Base-by-base conservation (phyloP, 345 rosid genomes). In the Linum lewisii region DNA sequence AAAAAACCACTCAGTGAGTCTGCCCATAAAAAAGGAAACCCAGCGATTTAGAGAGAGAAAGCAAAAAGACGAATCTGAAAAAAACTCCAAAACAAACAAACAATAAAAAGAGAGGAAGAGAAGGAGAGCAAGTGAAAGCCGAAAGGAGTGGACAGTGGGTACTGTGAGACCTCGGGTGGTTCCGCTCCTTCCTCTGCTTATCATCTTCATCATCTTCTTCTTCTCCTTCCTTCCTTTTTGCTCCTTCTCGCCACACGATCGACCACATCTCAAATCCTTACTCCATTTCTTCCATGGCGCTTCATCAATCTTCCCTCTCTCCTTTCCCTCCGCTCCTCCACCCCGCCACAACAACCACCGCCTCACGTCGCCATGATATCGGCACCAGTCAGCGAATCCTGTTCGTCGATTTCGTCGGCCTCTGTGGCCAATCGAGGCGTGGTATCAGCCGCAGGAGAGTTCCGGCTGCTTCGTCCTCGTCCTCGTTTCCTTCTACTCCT, bases 321-420 rank as follows among this genome's bases (percentile, higher is more conserved):
- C 69, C 85, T 65, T 59, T 78, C 60, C 82, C 91, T 59, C 79
- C 74, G 52, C 73, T 79, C 32, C 65, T 76, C 81, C 32, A 57
- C 80, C 2, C 20, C 8, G 19, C 51, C 24, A 34, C 24, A 49
- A 24, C 38, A 2, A 36, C 38, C n/a, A 36, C 38, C 60, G 56
- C 51, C 73, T 68, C 37, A 79, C 83, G 10, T 69, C 73, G 67
- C 79, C 88, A 19, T 29, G 71, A 68, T 21, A 76, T 79, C 47
- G 56, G 82, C 36, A 11, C 23, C 29, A 55, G 3, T 36, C 51
- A 21, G 44, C 16, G 66, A 24, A 67, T 73, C 55, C 73, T 84
- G 51, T 70, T 74, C 75, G 85, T 81, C 29, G 98, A 91, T 69
- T 91, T 91, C 65, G 79, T 80, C 15, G 92, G 93, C 6, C 68